Base-by-base conservation (phyloP, 805 yeast species). In the Candida pseudofarinosa region DNA sequence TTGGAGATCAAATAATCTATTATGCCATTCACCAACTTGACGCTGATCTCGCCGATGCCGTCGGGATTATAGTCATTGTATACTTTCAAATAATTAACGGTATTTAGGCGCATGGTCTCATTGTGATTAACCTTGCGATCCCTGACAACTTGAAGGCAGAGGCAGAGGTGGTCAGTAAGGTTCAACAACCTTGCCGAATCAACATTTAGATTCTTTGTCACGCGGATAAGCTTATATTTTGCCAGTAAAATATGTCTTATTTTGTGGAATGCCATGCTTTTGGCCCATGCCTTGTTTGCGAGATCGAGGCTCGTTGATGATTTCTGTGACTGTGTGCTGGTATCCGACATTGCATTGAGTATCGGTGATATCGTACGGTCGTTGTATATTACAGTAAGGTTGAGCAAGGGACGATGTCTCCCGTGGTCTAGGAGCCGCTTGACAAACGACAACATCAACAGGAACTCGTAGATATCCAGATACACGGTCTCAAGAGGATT, bases 221-320 rank as follows among this genome's bases (percentile, higher is more conserved):
- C 59, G 6, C 39, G 38, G n/a, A 65, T 59, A 3, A 65, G 46
- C 6, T 53, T 52, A 19, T 43, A 44, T 12, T 48, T 34, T 2
- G 41, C 40, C 31, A 61, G 69, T 16, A 63, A 37, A 23, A 45
- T 36, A 38, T 62, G 67, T 37, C 68, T 46, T 18, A 59, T 53
- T 17, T 49, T 37, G 38, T 63, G 67, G 33, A 65, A 63, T 4
- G 56, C 39, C 13, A 48, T 44, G 17, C 44, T 47, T 17, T 48
- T 45, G 10, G 10, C 10, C 10, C 10, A 23, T 7, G 28, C 28
- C 28, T 23, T 23, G 28, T 23, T 10, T 23, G 28, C 10, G 10
- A 10, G 28, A 7, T 7, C 10, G 10, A 7, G 10, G 6, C 10
- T 23, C 10, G 28, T 23, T 10, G 28, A 23, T 23, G 28, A 10